Conservation (phyloP, 495 filamentous ascomycete genomes). For the Hyaloscypha bicolor region DNA sequence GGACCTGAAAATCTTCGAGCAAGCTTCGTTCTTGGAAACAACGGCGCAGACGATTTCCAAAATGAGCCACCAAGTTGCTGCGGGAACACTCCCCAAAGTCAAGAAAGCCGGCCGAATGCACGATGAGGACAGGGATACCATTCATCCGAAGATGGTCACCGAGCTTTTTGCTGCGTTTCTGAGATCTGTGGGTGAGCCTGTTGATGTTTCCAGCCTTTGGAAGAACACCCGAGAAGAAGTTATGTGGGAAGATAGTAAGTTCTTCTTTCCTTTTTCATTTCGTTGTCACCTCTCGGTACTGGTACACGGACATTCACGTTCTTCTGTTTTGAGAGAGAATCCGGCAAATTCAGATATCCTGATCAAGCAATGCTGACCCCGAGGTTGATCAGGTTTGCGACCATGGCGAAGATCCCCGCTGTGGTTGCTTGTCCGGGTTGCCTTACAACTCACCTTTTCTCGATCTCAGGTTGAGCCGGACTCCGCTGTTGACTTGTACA, state of each 20-base stretch:
- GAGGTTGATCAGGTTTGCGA: background rate
- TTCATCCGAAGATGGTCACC: slow-evolving; percentile 56
- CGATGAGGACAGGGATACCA: slow-evolving; percentile 54
- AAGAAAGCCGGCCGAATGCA: background rate
- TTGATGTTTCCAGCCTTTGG: slow-evolving; percentile 39
- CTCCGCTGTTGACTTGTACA: slow-evolving; percentile 43
- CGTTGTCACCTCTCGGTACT: too few species aligned
- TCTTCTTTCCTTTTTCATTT: background rate
- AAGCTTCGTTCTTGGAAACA: background rate
- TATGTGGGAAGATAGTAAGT: slow-evolving; percentile 41
- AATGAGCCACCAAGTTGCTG: background rate
- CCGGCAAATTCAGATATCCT: too few species aligned
- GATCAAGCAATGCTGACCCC: background rate
- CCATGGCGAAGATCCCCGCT: slow-evolving; percentile 61
- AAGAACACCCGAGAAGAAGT: slow-evolving; percentile 67
- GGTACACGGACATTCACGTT: too few species aligned
- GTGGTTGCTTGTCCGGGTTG: slow-evolving; percentile 63
- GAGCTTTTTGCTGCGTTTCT: slow-evolving; percentile 55
- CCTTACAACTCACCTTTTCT: slow-evolving; percentile 41
- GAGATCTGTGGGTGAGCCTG: slow-evolving; percentile 40
- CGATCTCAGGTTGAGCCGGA: slow-evolving; percentile 17
- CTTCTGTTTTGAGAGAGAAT: too few species aligned
- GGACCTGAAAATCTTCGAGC: background rate
- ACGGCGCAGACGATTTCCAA: background rate
- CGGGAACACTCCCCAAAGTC: background rate